Conservation (phyloP, 257 asterid genomes). For the Solanum ossicruentum region DNA sequence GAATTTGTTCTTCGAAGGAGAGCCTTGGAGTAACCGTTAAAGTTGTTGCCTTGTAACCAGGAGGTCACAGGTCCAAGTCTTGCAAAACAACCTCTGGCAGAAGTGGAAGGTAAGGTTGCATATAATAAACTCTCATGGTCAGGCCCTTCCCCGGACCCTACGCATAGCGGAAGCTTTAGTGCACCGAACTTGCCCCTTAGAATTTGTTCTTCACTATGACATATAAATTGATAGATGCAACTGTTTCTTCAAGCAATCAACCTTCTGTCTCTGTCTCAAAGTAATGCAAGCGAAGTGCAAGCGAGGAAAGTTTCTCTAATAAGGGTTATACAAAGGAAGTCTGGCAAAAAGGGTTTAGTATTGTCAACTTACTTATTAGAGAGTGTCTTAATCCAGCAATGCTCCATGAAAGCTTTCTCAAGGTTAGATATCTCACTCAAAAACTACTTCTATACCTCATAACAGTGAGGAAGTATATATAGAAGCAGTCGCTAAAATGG, state of each 20-base stretch:
- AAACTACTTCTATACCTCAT: not conserved
- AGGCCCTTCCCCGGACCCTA: too few relatives aligned
- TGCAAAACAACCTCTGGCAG: too few relatives aligned
- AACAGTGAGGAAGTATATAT: not conserved
- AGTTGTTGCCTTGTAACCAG: too few relatives aligned
- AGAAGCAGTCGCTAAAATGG: not conserved
- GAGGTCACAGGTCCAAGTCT: too few relatives aligned
- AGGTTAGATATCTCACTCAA: not conserved
- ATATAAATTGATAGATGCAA: not conserved
- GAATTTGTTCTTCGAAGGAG: not conserved
- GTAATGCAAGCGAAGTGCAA: not conserved
- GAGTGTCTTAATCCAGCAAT: not conserved
- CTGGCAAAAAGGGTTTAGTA: not conserved
- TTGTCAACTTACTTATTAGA: not conserved
- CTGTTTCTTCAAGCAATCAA: not conserved
- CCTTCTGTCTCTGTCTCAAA: not conserved
- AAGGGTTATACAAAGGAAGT: not conserved
- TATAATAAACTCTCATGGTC: too few relatives aligned
- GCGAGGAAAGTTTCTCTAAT: not conserved
- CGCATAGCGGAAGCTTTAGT: too few relatives aligned
- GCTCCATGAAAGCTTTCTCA: not conserved
- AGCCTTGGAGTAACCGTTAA: too few relatives aligned
- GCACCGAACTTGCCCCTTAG: not conserved
- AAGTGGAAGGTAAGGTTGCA: too few relatives aligned
- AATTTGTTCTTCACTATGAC: not conserved